A percentile compares a stretch with the other conserved stretches of the same genome.
phyloP scores from a whole-genome alignment of 2,329 filamentous ascomycete genomes.

The Decorospora gaudefroyi region DNA sequence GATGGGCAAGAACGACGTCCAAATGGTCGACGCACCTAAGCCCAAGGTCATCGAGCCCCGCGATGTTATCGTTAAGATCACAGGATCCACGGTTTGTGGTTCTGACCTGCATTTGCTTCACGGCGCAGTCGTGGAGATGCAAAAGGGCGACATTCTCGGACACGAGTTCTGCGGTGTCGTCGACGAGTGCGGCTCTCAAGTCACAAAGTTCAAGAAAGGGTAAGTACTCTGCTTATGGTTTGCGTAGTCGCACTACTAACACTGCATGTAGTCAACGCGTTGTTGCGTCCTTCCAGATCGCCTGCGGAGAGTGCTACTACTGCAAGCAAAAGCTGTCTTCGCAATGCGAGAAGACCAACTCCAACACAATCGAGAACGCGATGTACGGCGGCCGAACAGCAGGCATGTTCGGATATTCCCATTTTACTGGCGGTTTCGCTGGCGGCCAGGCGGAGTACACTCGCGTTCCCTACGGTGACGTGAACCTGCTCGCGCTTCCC shows the following conservation, averaged over 20 bases:
- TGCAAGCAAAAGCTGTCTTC: constrained; percentile 79
- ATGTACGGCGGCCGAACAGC: constrained; percentile 81
- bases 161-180: constrained; percentile 60
- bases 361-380: constrained; percentile 69
- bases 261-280: constrained; percentile 59
- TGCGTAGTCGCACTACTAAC: constrained; percentile 19
- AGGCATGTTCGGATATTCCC: constrained; percentile 63
- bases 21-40: constrained; percentile 69
- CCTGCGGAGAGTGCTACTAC: constrained; percentile 70
- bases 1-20: constrained; percentile 79
- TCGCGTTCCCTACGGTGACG: constrained; percentile 76
- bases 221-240: constrained; percentile 16
- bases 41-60: constrained; percentile 72
- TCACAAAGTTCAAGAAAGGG: constrained; percentile 52
- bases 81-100: constrained; percentile 65
- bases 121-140: constrained; percentile 53
- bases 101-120: constrained; percentile 64
- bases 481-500: constrained; percentile 79
- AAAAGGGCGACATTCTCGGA: constrained; percentile 58
- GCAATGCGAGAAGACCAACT: constrained; percentile 79
- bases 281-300: constrained; percentile 86
- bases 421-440: constrained; percentile 84
- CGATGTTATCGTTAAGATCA: constrained; percentile 82
- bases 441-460: constrained; percentile 88
- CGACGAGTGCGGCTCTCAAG: constrained; percentile 51